Percentiles rank a stretch among this genome's conserved stretches.
These are phyloP conservation scores for Paspalum vaginatum DNA, from an alignment of 176 grass and related monocot genomes.

Conservation along the genomic window DNA sequence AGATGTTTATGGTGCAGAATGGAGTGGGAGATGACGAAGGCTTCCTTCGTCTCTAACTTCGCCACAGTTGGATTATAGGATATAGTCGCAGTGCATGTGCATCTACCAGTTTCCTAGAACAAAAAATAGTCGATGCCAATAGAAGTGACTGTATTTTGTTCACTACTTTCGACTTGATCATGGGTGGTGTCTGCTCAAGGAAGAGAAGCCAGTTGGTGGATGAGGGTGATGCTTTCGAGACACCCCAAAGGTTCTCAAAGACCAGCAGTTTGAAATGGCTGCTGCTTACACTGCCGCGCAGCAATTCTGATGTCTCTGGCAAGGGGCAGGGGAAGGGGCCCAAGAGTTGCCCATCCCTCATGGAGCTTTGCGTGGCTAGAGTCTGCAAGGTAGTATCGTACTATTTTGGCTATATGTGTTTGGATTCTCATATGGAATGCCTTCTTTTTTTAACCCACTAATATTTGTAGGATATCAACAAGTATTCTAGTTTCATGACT, in stretches of 20 bases:
- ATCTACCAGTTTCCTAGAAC: slow-evolving; percentile 4
- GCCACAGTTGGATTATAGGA: not conserved
- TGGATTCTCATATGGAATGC: not conserved
- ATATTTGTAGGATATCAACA: slow-evolving; percentile 73
- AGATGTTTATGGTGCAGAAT: slow-evolving; percentile 39
- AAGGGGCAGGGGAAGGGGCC: slow-evolving; percentile 48
- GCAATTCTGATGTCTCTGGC: slow-evolving; percentile 45
- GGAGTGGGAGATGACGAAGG: slow-evolving; percentile 18
- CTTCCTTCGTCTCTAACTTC: not conserved
- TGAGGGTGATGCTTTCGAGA: slow-evolving; percentile 45
- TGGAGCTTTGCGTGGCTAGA: slow-evolving; percentile 89
- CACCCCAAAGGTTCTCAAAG: slow-evolving; percentile 69
- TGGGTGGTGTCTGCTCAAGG: slow-evolving; percentile 93
- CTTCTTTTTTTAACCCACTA: not conserved
- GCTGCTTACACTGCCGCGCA: slow-evolving; percentile 65
- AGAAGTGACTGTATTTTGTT: slow-evolving; percentile 19
- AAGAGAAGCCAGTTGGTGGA: slow-evolving; percentile 81
- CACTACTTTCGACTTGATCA: slow-evolving; percentile 18
- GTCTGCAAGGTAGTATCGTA: slow-evolving; percentile 61
- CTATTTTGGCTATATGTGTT: slow-evolving; percentile 1
- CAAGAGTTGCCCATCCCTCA: slow-evolving; percentile 62
- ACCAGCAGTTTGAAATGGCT: slow-evolving; percentile 90
- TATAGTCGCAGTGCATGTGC: not conserved
- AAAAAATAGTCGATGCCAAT: not conserved
- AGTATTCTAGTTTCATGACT: slow-evolving; percentile 69